Evolutionary conservation across 1,284 basidiomycete species (phyloP), one percentile per base, ranked within the genome.

Genomic region (Ustilago shanxiensis): DNA sequence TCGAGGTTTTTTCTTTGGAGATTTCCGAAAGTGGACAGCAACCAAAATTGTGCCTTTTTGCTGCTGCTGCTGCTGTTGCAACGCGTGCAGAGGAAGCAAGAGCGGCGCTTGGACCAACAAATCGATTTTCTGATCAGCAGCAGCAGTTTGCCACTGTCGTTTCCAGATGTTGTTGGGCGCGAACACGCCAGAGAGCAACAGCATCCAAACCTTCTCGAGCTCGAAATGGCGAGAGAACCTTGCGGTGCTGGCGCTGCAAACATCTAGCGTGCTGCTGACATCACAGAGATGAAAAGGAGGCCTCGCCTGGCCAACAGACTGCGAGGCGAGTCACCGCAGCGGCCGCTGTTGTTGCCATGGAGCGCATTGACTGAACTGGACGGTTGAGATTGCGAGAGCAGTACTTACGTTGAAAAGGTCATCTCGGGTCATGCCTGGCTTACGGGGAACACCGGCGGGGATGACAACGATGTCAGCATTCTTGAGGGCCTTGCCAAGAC

Each of bases 371-470:
- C 37, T 13, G 31, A 22, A 16, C 33, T n/a, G 24, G 47, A 3
- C 28, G 11, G 13, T 18, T 1, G n/a, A 10, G 49, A 39, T 3
- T 31, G 57, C 35, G 35, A 37, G 14, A 10, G 35, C 35, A 37
- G 26, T 55, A 77, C 87, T 76, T 67, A 92, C 93, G 90, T 95
- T 95, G 91, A 96, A 96, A 20, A 96, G 90, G 87, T 95, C 93
- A 86, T 97, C 95, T 88, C 95, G 90, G 81, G 87, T 88, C 89
- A 90, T 90, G 71, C 87, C 86, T 28, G 87, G 87, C 87, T 99
- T 99, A 82, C 97, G 90, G 71, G 97, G 96, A 11, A 98, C 92
- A 88, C 97, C 96, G 81, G 96, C 97, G 71, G 97, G 97, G 87
- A 99, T 98, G 81, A 99, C 91, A 83, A 99, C 91, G 77, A 98